Base-by-base conservation (phyloP, 73 alveolate genomes). In the Uronychia setigera region DNA sequence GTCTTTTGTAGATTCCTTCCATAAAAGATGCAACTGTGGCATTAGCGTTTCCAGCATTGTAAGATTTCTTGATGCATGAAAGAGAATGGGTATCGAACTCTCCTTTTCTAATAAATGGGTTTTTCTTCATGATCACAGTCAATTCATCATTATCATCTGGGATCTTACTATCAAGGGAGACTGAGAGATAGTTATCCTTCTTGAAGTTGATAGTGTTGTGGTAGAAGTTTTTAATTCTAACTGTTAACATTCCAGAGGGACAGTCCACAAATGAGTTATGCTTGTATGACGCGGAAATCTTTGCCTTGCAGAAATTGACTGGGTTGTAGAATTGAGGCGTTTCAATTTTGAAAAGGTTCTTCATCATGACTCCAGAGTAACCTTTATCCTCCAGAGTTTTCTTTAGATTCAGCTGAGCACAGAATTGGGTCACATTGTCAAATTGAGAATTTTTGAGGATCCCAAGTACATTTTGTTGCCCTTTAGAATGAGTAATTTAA, bases 161-260 rank as follows among this genome's bases (percentile, higher is more conserved):
- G 67, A 46, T 46, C 67, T 46, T 11, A 19, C 67, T 46, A 5
- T 46, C 19, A 46, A 46, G 67, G 67, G 19, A 46, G 67, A 46
- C 67, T 11, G n/a, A 11, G 5, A 46, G 67, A 46, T 46, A 46
- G 67, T 5, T 11, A 19, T 46, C 67, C 67, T 46, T 46, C 67
- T 46, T 46, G 67, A 46, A 46, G 67, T 46, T 46, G 67, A 46
- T 46, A 19, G 67, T 46, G 67, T 46, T 46, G 67, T 46, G 67
- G 67, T 11, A 46, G 67, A 46, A 46, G 19, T 46, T 46, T 19
- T 19, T 5, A 19, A 46, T 19, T 19, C 67, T 46, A 19, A 46
- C 67, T 46, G 67, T 46, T 5, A 46, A 19, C n/a, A 46, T 5
- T 5, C 67, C 67, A 46, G 67, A 11, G n/a, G 67, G 67, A 46